Evolutionary conservation across 139 green algal species (phyloP), one percentile per base, ranked within the genome.

Genomic region (Picochlorum sp.): DNA sequence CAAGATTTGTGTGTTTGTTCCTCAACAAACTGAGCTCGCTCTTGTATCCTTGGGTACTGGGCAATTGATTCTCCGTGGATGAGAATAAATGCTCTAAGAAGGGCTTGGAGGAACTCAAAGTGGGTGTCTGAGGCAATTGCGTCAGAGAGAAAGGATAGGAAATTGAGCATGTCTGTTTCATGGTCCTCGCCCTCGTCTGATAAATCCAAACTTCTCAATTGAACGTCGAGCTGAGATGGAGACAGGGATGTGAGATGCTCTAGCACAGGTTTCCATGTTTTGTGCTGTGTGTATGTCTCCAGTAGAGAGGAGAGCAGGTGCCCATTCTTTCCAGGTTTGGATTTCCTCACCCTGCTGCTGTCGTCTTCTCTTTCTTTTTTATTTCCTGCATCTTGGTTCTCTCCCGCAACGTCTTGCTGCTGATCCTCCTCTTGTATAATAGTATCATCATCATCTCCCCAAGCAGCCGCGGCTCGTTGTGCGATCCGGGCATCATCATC

Each of bases 21-120:
- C 20, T 78, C 70, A 38, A 95, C 18, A 3, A 65, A 24, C 57
- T 65, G 13, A 1, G 72, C 69, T 0, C 54, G 37, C 6, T 57
- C 50, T 9, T 54, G 30, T 66, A 96, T 73, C 46, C 57, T 18
- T 2, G 69, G 47, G 8, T 75, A 57, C 15, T 62, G n/a, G 37
- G 78, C 71, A 11, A 96, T 79, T 5, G 69, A 62, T 8, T 89
- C 82, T 15, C 75, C 85, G 66, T 95, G 87, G 58, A 85, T 67
- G 61, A 84, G 37, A 51, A 80, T 68, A 15, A 62, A 10, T 6
- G 73, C 64, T 23, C 62, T 58, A 23, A 82, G 62, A 41, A 85
- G 59, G 3, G 80, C 73, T 74, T 92, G 76, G 49, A 78, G 63
- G 44, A 92, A 84, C 73, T 96, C 89, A 62, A 89, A 96, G 72